phyloP scores from a whole-genome alignment of 1,139 yeast genomes.

The Taphrina populina region DNA sequence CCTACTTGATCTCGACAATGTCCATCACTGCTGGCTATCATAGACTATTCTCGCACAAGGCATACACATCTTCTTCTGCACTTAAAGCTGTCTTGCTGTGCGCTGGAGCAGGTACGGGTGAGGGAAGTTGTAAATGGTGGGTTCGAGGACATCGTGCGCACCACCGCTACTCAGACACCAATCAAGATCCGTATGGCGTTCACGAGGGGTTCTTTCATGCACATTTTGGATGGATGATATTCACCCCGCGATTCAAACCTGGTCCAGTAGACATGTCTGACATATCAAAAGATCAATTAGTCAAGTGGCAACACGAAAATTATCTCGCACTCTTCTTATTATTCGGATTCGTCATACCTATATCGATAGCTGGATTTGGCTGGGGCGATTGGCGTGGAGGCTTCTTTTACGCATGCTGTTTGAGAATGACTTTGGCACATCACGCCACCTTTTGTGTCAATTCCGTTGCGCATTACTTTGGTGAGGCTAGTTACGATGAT shows the following conservation, averaged over 20 bases:
- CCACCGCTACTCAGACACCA: constrained; percentile 95
- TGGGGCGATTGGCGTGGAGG: constrained; percentile 96
- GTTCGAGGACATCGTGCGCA: constrained; percentile 95
- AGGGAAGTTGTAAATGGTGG: constrained; percentile 99
- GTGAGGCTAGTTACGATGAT: constrained; percentile 92
- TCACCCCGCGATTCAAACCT: constrained; percentile 85
- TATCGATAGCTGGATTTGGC: constrained; percentile 67
- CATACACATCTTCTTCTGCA: constrained; percentile 74
- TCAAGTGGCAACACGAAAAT: constrained; percentile 89
- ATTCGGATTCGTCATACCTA: constrained; percentile 72
- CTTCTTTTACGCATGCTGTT: constrained; percentile 81
- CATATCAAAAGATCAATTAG: constrained; percentile 84
- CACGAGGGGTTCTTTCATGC: constrained; percentile 92
- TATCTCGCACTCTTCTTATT: constrained; percentile 66
- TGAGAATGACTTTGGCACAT: constrained; percentile 80
- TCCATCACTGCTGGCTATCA: constrained; percentile 96
- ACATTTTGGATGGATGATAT: constrained; percentile 97
- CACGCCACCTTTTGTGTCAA: constrained; percentile 99
- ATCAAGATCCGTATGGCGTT: constrained; percentile 96
- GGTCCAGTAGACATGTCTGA: constrained; percentile 97
- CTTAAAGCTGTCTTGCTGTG: constrained; percentile 71
- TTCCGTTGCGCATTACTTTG: constrained; percentile 97
- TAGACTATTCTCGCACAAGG: constrained; percentile 82
- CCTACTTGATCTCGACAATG: constrained; percentile 72
- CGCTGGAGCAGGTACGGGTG: constrained; percentile 91